Evolutionary conservation across 2,329 filamentous ascomycete species (phyloP).

Genomic region (Plenodomus biglobosus): DNA sequence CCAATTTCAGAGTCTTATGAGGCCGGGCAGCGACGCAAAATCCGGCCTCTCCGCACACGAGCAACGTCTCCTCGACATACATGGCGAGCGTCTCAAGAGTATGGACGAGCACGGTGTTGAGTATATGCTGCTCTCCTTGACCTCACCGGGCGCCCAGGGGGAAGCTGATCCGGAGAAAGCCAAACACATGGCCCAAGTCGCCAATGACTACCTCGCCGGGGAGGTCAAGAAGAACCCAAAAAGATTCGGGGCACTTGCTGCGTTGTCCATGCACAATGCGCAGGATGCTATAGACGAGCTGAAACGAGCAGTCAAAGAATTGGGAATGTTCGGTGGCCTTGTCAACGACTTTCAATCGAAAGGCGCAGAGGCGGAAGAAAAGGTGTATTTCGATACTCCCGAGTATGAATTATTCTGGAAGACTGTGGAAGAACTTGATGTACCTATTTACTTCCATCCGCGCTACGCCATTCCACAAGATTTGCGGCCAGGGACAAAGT

Average conservation of each 20-base stretch:
- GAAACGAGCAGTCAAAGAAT: conserved; percentile 32
- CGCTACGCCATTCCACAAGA: conserved; percentile 34
- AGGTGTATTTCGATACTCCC: conserved; percentile 37
- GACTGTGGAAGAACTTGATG: conserved; percentile 35
- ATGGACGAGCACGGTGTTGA: conserved; percentile 52
- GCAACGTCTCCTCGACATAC: conserved; percentile 30
- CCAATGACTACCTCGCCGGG: conserved; percentile 52
- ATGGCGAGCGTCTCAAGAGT: conserved; percentile 41
- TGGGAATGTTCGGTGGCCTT: conserved; percentile 64
- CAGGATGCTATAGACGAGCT: conserved; percentile 35
- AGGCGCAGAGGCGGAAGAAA: conserved; percentile 30
- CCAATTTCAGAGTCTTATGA: conserved; percentile 30
- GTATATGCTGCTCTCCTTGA: conserved; percentile 53
- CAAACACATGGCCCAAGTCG: conserved; percentile 48
- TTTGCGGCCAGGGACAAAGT: conserved; percentile 28
- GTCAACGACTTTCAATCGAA: conserved; percentile 47
- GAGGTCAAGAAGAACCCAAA: conserved; percentile 48
- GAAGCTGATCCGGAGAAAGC: conserved; percentile 50
- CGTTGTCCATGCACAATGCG: conserved; percentile 40
- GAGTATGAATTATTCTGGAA: conserved; percentile 39
- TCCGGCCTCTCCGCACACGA: conserved; percentile 29
- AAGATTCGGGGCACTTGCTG: conserved; percentile 44
- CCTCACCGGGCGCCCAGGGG: conserved; percentile 53
- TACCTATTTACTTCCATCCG: conserved; percentile 41
- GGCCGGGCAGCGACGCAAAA: conserved; percentile 21